Evolutionary conservation across 176 grass and related monocot species (phyloP).

Genomic region (Luzula sylvatica): DNA sequence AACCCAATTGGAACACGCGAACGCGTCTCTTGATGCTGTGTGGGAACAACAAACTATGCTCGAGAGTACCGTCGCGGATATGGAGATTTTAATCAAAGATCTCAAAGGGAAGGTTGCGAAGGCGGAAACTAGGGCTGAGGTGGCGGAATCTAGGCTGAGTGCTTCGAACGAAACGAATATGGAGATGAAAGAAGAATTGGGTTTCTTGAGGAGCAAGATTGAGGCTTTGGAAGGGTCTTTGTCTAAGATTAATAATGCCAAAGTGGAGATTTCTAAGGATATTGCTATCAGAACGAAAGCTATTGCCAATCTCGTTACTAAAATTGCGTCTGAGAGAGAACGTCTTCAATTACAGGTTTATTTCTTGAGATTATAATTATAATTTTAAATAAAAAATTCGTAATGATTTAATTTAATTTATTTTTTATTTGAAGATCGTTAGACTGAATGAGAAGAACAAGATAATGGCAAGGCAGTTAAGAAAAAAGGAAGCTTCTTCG

Average conservation of each 20-base stretch:
- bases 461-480: constrained; percentile 44
- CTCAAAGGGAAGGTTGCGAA: constrained; percentile 70
- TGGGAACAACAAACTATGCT: constrained; percentile 67
- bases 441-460: constrained; percentile 85
- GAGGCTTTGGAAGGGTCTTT: constrained; percentile 52
- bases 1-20: constrained; percentile 73
- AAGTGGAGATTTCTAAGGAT: constrained; percentile 48
- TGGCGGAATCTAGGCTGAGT: constrained; percentile 64
- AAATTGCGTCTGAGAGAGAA: constrained; percentile 84
- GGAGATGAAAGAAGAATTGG: constrained; percentile 72
- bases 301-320: constrained; percentile 61
- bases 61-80: constrained; percentile 56
- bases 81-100: constrained; percentile 78
- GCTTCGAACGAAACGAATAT: constrained; percentile 67
- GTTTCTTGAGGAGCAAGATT: constrained; percentile 54
- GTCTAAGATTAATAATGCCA: constrained; percentile 54
- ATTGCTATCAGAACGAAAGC: constrained; percentile 69
- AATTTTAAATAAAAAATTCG: too few species aligned
- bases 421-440: constrained; percentile 32
- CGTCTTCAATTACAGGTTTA: constrained; percentile 65
- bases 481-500: constrained; percentile 22
- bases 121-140: constrained; percentile 63
- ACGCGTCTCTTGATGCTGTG: constrained; percentile 67
- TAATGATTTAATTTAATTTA: too few species aligned
- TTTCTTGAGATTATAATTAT: too few species aligned